Evolutionary conservation across 2,329 filamentous ascomycete genomes (phyloP).

Genomic region (Talaromyces sp.): DNA sequence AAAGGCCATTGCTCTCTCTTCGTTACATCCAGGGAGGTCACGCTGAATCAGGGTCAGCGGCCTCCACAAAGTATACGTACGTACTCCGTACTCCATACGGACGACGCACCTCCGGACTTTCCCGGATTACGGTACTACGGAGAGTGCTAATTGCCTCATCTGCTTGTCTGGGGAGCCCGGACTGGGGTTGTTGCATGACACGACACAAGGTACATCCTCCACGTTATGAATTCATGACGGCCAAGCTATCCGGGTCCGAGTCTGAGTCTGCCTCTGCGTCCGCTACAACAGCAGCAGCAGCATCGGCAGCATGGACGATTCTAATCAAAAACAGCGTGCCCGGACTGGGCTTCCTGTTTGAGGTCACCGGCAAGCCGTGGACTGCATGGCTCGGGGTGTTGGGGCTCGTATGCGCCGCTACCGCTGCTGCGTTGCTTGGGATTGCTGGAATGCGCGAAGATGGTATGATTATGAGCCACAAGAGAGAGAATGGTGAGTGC

Average conservation of each 20-base stretch:
- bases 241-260: conserved; percentile 3
- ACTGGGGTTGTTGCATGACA: background rate
- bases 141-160: background rate
- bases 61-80: background rate
- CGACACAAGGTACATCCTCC: background rate
- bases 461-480: background rate
- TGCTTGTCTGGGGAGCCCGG: background rate
- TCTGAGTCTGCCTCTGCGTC: background rate
- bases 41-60: background rate
- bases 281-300: background rate
- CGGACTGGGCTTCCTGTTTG: conserved; percentile 5
- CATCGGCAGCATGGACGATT: conserved; percentile 1
- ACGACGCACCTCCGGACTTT: background rate
- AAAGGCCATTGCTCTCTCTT: background rate
- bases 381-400: conserved; percentile 9
- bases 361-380: conserved; percentile 14
- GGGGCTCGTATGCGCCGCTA: conserved; percentile 2
- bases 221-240: conserved; percentile 13
- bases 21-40: conserved; percentile 1
- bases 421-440: background rate
- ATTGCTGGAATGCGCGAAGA: background rate
- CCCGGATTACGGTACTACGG: background rate
- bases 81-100: background rate
- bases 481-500: background rate
- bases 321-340: conserved; percentile 6